These are phyloP conservation scores for Lachnellula suecica DNA, from an alignment of 2,329 filamentous ascomycete species.

Conservation along the genomic window DNA sequence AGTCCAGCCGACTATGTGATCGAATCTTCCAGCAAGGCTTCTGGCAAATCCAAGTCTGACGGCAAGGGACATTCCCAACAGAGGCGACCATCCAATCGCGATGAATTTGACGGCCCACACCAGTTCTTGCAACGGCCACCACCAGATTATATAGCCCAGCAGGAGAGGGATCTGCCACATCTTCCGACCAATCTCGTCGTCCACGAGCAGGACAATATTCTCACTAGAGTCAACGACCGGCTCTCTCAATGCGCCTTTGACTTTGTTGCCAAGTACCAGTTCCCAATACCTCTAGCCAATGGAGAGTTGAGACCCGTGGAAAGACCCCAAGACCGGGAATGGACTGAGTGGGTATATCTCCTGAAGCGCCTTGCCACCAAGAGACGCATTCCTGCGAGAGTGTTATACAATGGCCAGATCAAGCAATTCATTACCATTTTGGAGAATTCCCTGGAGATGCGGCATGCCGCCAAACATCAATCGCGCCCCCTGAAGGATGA, in stretches of 20 bases:
- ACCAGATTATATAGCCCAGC: conserved; percentile 68
- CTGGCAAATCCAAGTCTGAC: conserved; percentile 45
- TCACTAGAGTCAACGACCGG: conserved; percentile 79
- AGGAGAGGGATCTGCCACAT: conserved; percentile 78
- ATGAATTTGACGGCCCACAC: conserved; percentile 87
- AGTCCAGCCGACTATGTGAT: conserved; percentile 60
- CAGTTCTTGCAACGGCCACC: conserved; percentile 76
- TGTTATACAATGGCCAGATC: conserved; percentile 87
- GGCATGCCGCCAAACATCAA: conserved; percentile 81
- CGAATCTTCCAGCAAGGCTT: conserved; percentile 47
- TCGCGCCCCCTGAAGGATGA: conserved; percentile 83
- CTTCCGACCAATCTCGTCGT: conserved; percentile 80
- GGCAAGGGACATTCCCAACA: conserved; percentile 51
- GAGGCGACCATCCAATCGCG: conserved; percentile 74
- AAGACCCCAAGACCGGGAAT: conserved; percentile 75
- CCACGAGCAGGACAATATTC: conserved; percentile 80
- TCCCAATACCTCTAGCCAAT: conserved; percentile 75
- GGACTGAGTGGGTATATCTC: conserved; percentile 90
- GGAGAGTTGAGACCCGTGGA: conserved; percentile 74
- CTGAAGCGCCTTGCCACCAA: conserved; percentile 84
- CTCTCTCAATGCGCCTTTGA: conserved; percentile 85
- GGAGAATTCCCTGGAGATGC: conserved; percentile 86
- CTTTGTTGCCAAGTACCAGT: conserved; percentile 89
- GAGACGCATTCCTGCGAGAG: conserved; percentile 77
- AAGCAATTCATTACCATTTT: conserved; percentile 87